phyloP scores from a whole-genome alignment of 148 eudicot species.

The Tetragonia tetragonoides region DNA sequence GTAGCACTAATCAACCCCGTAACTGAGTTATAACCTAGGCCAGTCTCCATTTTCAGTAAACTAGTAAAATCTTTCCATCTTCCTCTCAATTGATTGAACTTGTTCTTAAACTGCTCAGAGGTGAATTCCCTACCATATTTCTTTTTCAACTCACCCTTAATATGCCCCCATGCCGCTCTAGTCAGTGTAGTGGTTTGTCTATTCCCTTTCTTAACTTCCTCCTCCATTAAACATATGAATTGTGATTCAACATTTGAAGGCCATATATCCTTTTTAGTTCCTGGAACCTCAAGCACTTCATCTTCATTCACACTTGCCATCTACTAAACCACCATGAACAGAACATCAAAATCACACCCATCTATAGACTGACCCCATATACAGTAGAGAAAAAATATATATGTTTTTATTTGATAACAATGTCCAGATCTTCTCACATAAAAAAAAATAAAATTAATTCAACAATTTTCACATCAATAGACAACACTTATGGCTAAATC shows the following conservation, averaged over 20 bases:
- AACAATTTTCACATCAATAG: too few species aligned
- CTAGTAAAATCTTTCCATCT: conserved; percentile 7
- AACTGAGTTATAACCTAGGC: background rate
- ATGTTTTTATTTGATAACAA: too few species aligned
- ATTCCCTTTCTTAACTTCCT: conserved; percentile 11
- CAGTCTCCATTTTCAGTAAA: background rate
- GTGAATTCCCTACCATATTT: background rate
- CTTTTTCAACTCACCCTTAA: background rate
- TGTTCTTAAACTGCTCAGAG: conserved; percentile 9
- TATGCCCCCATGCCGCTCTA: background rate
- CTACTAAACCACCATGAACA: too few species aligned
- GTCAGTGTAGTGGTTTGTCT: conserved; percentile 10
- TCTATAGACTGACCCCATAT: too few species aligned
- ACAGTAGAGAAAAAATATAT: too few species aligned
- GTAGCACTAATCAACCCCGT: background rate
- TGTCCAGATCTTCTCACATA: too few species aligned
- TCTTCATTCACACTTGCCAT: conserved; percentile 3
- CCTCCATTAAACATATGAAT: conserved; percentile 7
- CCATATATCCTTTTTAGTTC: background rate
- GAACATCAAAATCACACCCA: too few species aligned
- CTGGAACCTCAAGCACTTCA: conserved; percentile 5
- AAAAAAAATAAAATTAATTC: too few species aligned
- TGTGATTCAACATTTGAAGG: background rate
- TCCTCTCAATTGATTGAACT: conserved; percentile 1
- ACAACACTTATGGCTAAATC: too few species aligned